Evolutionary conservation across 139 green algal species (phyloP).

Genomic region (Trebouxia sp.): DNA sequence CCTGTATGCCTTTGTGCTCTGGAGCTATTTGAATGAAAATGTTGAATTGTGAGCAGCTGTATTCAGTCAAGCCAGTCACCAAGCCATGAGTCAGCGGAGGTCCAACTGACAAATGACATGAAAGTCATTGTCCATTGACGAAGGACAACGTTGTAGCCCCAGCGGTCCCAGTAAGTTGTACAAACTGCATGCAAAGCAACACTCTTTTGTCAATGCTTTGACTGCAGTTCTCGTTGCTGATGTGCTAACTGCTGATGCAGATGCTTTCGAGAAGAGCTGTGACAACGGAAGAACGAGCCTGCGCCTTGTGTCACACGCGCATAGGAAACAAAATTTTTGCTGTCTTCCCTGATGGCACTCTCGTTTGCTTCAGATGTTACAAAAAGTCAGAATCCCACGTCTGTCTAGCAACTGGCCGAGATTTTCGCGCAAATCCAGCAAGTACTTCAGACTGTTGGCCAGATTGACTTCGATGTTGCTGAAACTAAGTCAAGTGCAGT

Average conservation of each 20-base stretch:
- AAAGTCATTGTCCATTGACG: too few relatives aligned
- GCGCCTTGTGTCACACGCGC: constrained; percentile 50
- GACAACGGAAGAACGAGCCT: constrained; percentile 48
- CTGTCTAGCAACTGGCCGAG: constrained; percentile 24
- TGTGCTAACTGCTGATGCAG: constrained; percentile 27
- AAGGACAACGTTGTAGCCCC: too few relatives aligned
- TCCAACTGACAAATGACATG: not conserved
- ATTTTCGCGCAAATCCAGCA: constrained; percentile 12
- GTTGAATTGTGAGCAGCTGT: not conserved
- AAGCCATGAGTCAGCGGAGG: too few relatives aligned
- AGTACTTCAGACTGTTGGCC: constrained; percentile 21
- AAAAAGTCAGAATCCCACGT: not conserved
- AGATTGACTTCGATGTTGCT: too few relatives aligned
- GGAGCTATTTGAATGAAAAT: not conserved
- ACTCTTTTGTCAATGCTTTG: not conserved
- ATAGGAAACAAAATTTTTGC: constrained; percentile 60
- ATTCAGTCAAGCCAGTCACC: too few relatives aligned
- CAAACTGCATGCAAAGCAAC: too few relatives aligned
- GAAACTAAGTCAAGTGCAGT: too few relatives aligned
- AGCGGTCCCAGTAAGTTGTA: too few relatives aligned
- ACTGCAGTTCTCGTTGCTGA: not conserved
- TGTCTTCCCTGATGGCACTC: constrained; percentile 37
- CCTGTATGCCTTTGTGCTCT: not conserved
- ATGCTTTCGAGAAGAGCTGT: constrained; percentile 30
- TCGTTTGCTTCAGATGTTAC: constrained; percentile 46